Evolutionary conservation across 2,329 filamentous ascomycete genomes (phyloP), one percentile per base, ranked within the genome.

Genomic region (Aspergillus costaricaensis): DNA sequence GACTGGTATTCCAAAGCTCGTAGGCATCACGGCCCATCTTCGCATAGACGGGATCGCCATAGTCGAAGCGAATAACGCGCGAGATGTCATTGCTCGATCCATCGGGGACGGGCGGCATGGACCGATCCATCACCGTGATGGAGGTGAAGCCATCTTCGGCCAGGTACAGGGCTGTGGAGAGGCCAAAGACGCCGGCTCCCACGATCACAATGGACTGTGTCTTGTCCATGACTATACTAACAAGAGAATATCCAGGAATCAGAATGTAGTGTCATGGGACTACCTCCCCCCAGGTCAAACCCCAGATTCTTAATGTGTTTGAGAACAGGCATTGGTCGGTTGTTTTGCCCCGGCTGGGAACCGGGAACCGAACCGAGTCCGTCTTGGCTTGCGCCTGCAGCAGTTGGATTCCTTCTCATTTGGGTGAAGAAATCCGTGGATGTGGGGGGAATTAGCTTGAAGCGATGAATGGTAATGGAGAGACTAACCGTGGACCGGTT

Each of bases 21-120:
- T 90, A 89, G 1, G 91, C 91, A 52, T 86, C 81, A 39, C 85
- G 82, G 17, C 87, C 91, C 41, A 96, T 85, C 12, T 81, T 77
- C 2, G 91, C 85, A 76, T 96, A 96, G 21, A 88, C 82, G 0
- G 85, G 79, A 69, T 93, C 87, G 2, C 89, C 87, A 71, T 97
- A 97, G 80, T 96, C 72, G 52, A 74, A 73, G 4, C 76, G 69
- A 19, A 79, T 76, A 1, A 77, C 67, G 1, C 76, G 70, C 1
- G 76, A 77, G 25, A 77, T 76, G 52, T 79, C 77, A 39, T 75
- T 72, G 48, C 76, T 77, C 4, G 74, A 75, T 1, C 76, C 76
- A 59, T 78, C 76, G 52, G 68, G 67, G 2, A 74, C 73, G 1
- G 72, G 73, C n/a, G 72, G 72, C 54, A 72, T 67, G 2, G 69